Evolutionary conservation across 805 yeast genomes (phyloP), one percentile per base, ranked within the genome.

Genomic region (Debaryomyces hansenii): DNA sequence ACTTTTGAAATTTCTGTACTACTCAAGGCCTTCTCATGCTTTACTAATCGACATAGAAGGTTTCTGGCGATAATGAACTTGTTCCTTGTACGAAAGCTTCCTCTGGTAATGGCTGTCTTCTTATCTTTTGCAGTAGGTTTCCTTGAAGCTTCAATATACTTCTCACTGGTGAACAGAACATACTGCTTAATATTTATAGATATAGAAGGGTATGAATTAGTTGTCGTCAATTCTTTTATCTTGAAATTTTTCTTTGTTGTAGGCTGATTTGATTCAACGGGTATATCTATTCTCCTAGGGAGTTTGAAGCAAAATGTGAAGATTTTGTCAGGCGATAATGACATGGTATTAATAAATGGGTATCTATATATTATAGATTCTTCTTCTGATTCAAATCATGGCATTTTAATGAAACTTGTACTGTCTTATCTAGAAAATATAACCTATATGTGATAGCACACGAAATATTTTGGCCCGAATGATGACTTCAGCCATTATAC

Each of bases 41-140:
- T 35, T 4, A 59, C 29, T 20, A 54, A 20, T n/a, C 45, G 46
- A 10, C 56, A 48, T 12, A 59, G 21, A 5, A 50, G 28, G 47
- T 50, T 51, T 27, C 64, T 49, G 11, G 61, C 62, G 16, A 58
- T 46, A 11, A 59, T 58, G 37, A 54, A 59, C 36, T 46, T 49
- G 45, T 59, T 59, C 42, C 61, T 44, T 6, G 57, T 45, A 16
- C 56, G 42, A 42, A 40, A 42, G 14, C 37, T 40, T 29, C 45
- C 42, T 44, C 47, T 36, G 12, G 39, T 20, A 10, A 29, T 15
- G 10, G 35, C 12, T 12, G 32, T 5, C 36, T 29, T 42, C 9
- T 21, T 31, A 20, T 35, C 41, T 9, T 34, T 40, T 32, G 14
- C 7, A 39, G 29, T 9, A 9, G 20, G 20, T 33, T 20, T 11